These are phyloP conservation scores for Sphagnum tenellum DNA, from an alignment of 225 moss, liverwort and hornwort species.

Conservation along the genomic window DNA sequence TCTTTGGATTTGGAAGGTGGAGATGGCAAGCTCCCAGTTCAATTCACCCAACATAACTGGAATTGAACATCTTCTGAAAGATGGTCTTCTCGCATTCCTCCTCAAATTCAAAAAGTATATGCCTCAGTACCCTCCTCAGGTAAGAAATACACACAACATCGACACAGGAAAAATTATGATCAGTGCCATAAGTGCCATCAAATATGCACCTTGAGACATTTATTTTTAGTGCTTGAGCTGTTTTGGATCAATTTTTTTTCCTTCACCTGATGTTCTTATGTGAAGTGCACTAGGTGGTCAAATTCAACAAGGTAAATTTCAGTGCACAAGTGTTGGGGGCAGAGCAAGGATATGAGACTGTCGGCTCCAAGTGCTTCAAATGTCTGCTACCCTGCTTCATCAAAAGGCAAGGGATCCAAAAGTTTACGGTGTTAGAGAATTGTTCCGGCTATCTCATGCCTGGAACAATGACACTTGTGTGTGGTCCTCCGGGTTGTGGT, in stretches of 20 bases:
- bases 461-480: constrained; percentile 84
- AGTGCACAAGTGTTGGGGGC: constrained; percentile 46
- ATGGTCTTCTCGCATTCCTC: constrained; percentile 78
- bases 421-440: constrained; percentile 64
- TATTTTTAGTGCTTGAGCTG: background rate
- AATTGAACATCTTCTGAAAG: constrained; percentile 67
- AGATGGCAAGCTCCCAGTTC: too few species aligned
- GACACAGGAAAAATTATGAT: background rate
- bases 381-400: constrained; percentile 51
- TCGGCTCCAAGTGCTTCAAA: constrained; percentile 46
- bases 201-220: background rate
- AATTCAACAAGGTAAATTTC: constrained; percentile 64
- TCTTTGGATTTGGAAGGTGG: too few species aligned
- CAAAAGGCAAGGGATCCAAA: constrained; percentile 35
- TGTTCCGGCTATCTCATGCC: constrained; percentile 93
- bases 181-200: too few species aligned
- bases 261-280: background rate
- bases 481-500: constrained; percentile 90
- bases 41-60: constrained; percentile 21
- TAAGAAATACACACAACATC: constrained; percentile 8
- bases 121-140: constrained; percentile 67
- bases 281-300: constrained; percentile 46
- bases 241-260: background rate
- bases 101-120: constrained; percentile 58
- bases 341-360: constrained; percentile 63